Evolutionary conservation across 805 yeast species (phyloP).

Genomic region (Alloascoidea hylecoeti): DNA sequence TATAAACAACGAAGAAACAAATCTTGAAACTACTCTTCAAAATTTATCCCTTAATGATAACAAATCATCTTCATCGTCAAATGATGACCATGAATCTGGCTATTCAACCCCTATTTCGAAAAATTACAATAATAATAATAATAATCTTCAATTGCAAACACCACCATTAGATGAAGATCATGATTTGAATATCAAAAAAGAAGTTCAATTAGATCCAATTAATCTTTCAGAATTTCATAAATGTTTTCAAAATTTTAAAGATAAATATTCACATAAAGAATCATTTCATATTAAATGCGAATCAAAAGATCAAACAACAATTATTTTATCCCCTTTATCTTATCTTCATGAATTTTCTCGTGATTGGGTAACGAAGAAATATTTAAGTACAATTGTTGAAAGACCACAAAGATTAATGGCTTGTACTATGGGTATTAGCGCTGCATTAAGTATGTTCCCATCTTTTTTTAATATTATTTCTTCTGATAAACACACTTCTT

Average conservation of each 20-base stretch:
- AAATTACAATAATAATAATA: no score
- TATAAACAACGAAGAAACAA: no score
- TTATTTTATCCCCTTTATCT: slow-evolving; percentile 57
- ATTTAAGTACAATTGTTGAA: slow-evolving; percentile 60
- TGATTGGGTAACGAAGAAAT: slow-evolving; percentile 59
- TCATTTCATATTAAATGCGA: no score
- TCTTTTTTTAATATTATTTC: slow-evolving; percentile 36
- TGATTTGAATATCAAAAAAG: no score
- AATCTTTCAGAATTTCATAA: not conserved
- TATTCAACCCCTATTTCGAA: no score
- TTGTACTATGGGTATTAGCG: slow-evolving; percentile 61
- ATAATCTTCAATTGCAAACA: no score
- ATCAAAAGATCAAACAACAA: slow-evolving; percentile 32
- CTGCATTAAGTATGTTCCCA: slow-evolving; percentile 59
- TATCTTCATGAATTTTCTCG: slow-evolving; percentile 63
- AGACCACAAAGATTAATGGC: slow-evolving; percentile 73
- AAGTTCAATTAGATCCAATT: not conserved
- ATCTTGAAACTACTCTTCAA: no score
- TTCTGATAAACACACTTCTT: slow-evolving; percentile 30
- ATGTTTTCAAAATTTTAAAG: not conserved
- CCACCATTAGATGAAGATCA: no score
- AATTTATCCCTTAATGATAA: no score
- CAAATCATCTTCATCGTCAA: no score
- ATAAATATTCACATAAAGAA: not conserved
- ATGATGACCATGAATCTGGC: no score